Evolutionary conservation across 2,329 filamentous ascomycete species (phyloP).

Genomic region (Dissoconium aciculare): DNA sequence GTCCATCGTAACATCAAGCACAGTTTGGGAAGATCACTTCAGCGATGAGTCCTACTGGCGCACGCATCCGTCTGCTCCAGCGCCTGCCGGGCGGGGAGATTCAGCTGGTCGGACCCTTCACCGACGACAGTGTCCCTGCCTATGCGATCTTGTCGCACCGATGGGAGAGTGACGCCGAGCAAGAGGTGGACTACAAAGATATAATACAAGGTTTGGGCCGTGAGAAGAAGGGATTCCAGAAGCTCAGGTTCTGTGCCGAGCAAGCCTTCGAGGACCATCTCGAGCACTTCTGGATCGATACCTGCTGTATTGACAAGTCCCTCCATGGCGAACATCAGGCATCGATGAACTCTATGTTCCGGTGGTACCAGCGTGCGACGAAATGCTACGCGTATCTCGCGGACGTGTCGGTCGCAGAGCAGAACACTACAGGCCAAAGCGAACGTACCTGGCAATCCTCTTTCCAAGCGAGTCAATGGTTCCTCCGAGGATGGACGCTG

Average conservation of each 20-base stretch:
- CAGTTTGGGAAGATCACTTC: too few relatives aligned
- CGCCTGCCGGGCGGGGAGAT: neutral
- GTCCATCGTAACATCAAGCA: too few relatives aligned
- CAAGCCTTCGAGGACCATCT: conserved; percentile 1
- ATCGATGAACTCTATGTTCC: conserved; percentile 11
- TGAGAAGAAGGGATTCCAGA: conserved; percentile 2
- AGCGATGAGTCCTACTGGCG: too few relatives aligned
- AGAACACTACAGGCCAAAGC: conserved; percentile 1
- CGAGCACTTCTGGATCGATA: conserved; percentile 11
- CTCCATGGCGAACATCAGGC: conserved; percentile 5
- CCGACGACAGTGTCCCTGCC: neutral
- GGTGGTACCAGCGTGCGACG: conserved; percentile 8
- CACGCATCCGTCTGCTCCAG: neutral
- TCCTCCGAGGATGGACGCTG: conserved; percentile 5
- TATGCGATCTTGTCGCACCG: conserved; percentile 7
- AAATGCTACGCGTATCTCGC: conserved; percentile 9
- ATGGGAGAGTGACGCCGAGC: conserved; percentile 4
- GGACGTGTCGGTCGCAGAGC: conserved; percentile 2
- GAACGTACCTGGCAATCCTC: conserved; percentile 2
- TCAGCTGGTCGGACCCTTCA: neutral
- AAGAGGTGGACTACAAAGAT: conserved; percentile 5
- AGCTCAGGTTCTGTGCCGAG: conserved; percentile 4
- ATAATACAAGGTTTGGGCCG: neutral
- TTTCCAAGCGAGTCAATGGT: conserved; percentile 5
- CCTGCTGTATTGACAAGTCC: conserved; percentile 12